Evolutionary conservation across 495 filamentous ascomycete genomes (phyloP).

Genomic region (Tuber melanosporum): DNA sequence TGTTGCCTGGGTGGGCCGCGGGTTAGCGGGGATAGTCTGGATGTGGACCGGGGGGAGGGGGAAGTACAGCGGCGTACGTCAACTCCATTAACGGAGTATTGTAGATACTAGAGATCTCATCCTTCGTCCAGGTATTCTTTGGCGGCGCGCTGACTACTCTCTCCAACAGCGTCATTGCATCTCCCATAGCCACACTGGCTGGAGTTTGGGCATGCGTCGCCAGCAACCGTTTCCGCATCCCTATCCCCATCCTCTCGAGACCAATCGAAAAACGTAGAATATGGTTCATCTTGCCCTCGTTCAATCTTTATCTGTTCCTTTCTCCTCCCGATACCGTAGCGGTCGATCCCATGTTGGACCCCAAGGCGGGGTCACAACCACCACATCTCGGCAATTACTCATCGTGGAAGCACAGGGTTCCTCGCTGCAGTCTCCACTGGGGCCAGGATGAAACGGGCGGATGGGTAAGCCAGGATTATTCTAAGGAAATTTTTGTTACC

Average conservation of each 20-base stretch:
- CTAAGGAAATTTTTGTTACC: no score
- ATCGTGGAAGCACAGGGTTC: not conserved
- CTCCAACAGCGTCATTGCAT: not conserved
- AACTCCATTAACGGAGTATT: conserved; percentile 70
- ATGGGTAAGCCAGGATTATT: no score
- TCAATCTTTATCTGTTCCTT: not conserved
- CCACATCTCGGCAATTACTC: not conserved
- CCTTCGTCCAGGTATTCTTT: conserved; percentile 66
- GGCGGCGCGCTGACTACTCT: not conserved
- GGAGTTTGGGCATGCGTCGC: not conserved
- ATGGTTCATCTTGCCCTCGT: not conserved
- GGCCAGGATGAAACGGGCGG: no score
- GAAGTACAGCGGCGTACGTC: conserved; percentile 62
- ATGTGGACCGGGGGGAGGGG: not conserved
- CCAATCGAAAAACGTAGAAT: not conserved
- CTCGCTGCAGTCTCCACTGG: not conserved
- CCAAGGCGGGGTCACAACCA: not conserved
- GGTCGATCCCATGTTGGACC: not conserved
- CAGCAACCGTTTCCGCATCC: not conserved
- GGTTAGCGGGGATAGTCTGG: conserved; percentile 5
- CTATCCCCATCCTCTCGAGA: not conserved
- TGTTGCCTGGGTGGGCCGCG: conserved; percentile 49
- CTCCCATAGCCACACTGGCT: not conserved
- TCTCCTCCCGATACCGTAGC: not conserved
- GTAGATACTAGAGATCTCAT: conserved; percentile 69